A percentile compares a stretch with the other conserved stretches of the same genome.
phyloP scores from a whole-genome alignment of 1,139 yeast species.

The Hyphopichia pseudoburtonii region DNA sequence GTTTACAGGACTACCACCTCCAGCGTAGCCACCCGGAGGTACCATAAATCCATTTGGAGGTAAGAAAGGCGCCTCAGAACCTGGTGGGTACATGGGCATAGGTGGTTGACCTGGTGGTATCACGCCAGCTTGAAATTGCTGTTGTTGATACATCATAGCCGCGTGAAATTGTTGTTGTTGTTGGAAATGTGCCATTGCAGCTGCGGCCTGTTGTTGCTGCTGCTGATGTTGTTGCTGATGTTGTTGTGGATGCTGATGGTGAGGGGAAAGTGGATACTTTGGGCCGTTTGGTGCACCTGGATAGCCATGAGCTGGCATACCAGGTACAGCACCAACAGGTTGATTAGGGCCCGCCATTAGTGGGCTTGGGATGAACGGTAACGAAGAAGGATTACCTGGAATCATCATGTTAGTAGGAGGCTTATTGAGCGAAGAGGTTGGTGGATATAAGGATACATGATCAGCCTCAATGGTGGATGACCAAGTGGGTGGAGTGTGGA shows the following conservation, averaged over 20 bases:
- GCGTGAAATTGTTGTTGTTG: slow-evolving; percentile 41
- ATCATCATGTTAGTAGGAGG: slow-evolving; percentile 18
- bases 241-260: slow-evolving; percentile 24
- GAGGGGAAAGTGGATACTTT: slow-evolving; percentile 26
- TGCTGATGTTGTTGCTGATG: slow-evolving; percentile 21
- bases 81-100: slow-evolving; percentile 29
- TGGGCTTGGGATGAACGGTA: slow-evolving; percentile 36
- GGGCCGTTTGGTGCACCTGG: slow-evolving; percentile 14
- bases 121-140: slow-evolving; percentile 27
- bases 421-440: slow-evolving; percentile 13
- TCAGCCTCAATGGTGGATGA: slow-evolving; percentile 55
- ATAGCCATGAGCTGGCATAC: slow-evolving; percentile 12
- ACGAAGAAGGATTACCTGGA: slow-evolving; percentile 13
- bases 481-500: slow-evolving; percentile 83
- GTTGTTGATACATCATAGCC: slow-evolving; percentile 41
- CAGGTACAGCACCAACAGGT: slow-evolving; percentile 3
- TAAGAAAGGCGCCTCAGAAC: slow-evolving; percentile 32
- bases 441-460: slow-evolving; percentile 48
- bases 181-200: slow-evolving; percentile 35
- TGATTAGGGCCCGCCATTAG: slow-evolving; percentile 23
- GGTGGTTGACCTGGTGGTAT: slow-evolving; percentile 39
- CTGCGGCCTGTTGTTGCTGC: slow-evolving; percentile 19
- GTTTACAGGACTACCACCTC: slow-evolving; percentile 32
- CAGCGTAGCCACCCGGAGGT: slow-evolving; percentile 30
- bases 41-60: slow-evolving; percentile 42